Evolutionary conservation across 768 basidiomycete genomes (phyloP), one percentile per base, ranked within the genome.

Genomic region (Pleurotus platypus): DNA sequence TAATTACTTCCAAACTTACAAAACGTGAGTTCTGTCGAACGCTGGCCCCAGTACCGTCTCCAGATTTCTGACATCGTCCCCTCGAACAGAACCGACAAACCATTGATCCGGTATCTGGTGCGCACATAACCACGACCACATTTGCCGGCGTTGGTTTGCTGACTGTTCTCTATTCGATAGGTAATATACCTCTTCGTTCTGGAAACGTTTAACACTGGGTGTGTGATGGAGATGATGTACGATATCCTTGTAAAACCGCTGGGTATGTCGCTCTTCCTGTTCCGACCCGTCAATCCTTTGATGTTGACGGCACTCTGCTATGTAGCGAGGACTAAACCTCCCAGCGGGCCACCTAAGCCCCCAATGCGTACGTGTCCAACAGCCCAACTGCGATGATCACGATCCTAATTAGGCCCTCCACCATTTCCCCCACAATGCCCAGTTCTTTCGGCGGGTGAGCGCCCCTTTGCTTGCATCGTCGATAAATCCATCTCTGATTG

Each of bases 191-290:
- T 57, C 26, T 27, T 62, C n/a, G 13, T 59, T 35, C 16, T 48
- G 12, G 62, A 63, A 35, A 62, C 62, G 11, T 4, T 59, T 15
- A 56, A 63, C 42, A 63, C 55, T 5, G 55, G 18, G 1, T 50
- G 46, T 50, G 54, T 42, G 9, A 59, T 63, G 22, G 53, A 37
- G 15, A 51, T 57, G 37, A 57, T 62, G 37, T 63, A 62, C 37
- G 53, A 57, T 18, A 26, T 57, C 8, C 46, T 63, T 13, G 46
- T 63, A 15, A 22, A 38, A 13, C 27, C 38, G 4, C 49, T 49
- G n/a, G 56, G 59, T 49, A 39, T 15, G 11, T 50, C 9, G 7
- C 30, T 30, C 7, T 30, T 30, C 30, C 30, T 30, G 27, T 30
- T 30, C 27, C 27, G 5, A 30, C 5, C 27, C 27, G 8, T 30